A percentile compares a stretch with the other conserved stretches of the same genome.
phyloP scores from a whole-genome alignment of 306 rosid species.

The Fagus sylvatica region DNA sequence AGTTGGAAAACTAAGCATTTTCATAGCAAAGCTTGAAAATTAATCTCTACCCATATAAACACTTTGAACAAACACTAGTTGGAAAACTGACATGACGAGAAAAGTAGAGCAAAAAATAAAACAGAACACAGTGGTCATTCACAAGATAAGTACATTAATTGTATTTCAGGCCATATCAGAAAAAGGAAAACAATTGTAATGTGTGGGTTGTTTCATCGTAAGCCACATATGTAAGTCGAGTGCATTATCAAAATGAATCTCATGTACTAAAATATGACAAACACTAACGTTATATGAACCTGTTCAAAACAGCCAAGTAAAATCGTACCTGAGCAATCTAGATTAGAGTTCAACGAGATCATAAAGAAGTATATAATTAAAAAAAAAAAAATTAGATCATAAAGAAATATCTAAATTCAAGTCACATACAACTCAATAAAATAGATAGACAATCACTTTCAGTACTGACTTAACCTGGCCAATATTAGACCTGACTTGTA shows the following conservation, averaged over 20 bases:
- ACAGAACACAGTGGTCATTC: background rate
- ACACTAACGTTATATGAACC: background rate
- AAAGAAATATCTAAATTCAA: background rate
- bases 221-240: background rate
- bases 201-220: background rate
- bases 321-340: background rate
- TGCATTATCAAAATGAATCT: background rate
- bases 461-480: background rate
- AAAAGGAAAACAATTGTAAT: background rate
- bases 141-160: background rate
- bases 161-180: background rate
- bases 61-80: background rate
- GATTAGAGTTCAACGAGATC: background rate
- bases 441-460: background rate
- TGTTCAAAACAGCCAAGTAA: background rate
- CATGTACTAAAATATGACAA: background rate
- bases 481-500: background rate
- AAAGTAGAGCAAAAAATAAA: background rate
- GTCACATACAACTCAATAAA: background rate
- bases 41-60: background rate
- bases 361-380: background rate
- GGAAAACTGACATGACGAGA: background rate
- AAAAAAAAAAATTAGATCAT: background rate
- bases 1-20: background rate
- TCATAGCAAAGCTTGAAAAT: background rate